A percentile compares a stretch with the other conserved stretches of the same genome.
These are phyloP conservation scores for Erodium trifolium DNA, from an alignment of 441 rosid species.

Conservation along the genomic window DNA sequence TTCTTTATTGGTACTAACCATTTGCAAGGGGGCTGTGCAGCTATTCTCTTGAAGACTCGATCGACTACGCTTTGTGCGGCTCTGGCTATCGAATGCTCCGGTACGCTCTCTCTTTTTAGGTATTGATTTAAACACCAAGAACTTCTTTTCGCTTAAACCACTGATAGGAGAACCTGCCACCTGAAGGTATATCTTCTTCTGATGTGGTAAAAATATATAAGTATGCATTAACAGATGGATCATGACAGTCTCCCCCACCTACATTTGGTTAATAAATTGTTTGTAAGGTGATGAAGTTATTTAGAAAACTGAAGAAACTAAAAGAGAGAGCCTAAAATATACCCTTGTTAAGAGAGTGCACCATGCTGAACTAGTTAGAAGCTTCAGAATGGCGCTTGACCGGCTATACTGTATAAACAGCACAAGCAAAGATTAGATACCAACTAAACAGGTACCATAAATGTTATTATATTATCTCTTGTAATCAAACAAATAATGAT, in stretches of 20 bases:
- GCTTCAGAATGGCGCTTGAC: slow-evolving; percentile 45
- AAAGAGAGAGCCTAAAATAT: slow-evolving; percentile 14
- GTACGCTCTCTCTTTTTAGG: slow-evolving; percentile 30
- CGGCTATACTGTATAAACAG: slow-evolving; percentile 32
- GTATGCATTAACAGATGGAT: slow-evolving; percentile 50
- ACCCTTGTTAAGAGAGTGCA: slow-evolving; percentile 65
- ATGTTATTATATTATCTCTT: background rate
- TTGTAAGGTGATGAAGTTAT: background rate
- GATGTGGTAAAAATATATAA: slow-evolving; percentile 54
- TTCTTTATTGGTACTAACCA: slow-evolving; percentile 16
- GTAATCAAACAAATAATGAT: background rate
- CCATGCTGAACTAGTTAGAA: slow-evolving; percentile 58
- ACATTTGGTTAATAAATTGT: slow-evolving; percentile 19
- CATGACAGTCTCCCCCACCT: slow-evolving; percentile 76
- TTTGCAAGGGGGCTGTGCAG: slow-evolving; percentile 8
- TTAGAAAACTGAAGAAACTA: slow-evolving; percentile 10
- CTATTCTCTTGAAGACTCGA: slow-evolving; percentile 23
- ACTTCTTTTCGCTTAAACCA: slow-evolving; percentile 22
- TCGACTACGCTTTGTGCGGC: slow-evolving; percentile 27
- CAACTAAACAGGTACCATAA: background rate
- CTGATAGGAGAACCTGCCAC: slow-evolving; percentile 62
- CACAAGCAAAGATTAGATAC: background rate
- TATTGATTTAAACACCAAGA: slow-evolving; percentile 16
- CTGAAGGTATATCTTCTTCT: slow-evolving; percentile 47
- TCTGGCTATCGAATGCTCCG: slow-evolving; percentile 46